phyloP scores from a whole-genome alignment of 805 yeast genomes.

The Ogataea paradorogensis region DNA sequence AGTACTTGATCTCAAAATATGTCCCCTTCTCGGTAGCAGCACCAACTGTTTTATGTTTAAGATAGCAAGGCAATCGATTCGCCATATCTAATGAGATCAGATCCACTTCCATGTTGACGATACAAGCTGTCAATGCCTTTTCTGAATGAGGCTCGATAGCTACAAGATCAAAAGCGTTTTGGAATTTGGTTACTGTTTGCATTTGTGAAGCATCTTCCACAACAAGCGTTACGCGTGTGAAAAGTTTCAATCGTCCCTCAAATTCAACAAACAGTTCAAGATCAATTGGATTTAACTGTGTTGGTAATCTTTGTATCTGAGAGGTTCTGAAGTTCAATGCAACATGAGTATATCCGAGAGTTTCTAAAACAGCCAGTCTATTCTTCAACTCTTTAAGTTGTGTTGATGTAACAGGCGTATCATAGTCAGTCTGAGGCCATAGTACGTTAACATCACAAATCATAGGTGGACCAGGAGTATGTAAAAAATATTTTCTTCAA shows the following conservation, averaged over 20 bases:
- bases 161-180: slow-evolving; percentile 63
- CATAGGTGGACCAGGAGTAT: slow-evolving; percentile 30
- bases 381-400: slow-evolving; percentile 47
- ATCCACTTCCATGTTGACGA: slow-evolving; percentile 77
- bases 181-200: slow-evolving; percentile 50
- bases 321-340: slow-evolving; percentile 63
- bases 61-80: slow-evolving; percentile 64
- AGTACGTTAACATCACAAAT: slow-evolving; percentile 67
- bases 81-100: slow-evolving; percentile 69
- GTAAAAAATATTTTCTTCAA: slow-evolving; percentile 1
- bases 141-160: slow-evolving; percentile 82
- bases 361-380: slow-evolving; percentile 50
- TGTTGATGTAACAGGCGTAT: slow-evolving; percentile 36
- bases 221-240: slow-evolving; percentile 70
- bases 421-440: slow-evolving; percentile 62
- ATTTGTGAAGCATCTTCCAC: slow-evolving; percentile 77
- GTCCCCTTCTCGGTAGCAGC: slow-evolving; percentile 82
- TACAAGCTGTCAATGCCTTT: slow-evolving; percentile 70
- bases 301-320: slow-evolving; percentile 51
- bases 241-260: slow-evolving; percentile 42
- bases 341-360: slow-evolving; percentile 69
- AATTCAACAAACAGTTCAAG: slow-evolving; percentile 34
- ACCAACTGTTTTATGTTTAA: slow-evolving; percentile 81
- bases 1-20: slow-evolving; percentile 74
- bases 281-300: slow-evolving; percentile 44